Conservation (phyloP, 2,329 filamentous ascomycete species). For the Chaetomium sp. region DNA sequence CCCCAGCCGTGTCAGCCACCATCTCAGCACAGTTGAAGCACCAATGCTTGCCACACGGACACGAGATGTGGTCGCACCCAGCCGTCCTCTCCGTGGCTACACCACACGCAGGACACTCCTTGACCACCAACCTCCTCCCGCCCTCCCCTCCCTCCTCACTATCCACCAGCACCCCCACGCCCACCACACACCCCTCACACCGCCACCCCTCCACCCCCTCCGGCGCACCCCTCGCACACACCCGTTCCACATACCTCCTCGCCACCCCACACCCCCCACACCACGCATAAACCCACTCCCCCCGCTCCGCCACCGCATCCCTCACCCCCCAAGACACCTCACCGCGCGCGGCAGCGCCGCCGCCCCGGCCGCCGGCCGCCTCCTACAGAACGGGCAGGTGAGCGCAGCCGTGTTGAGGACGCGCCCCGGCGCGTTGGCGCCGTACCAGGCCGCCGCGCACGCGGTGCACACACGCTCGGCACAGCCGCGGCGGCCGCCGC, state of each 20-base stretch:
- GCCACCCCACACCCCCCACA: conserved; percentile 49
- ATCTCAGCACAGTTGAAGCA: conserved; percentile 50
- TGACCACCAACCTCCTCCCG: conserved; percentile 39
- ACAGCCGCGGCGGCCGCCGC: conserved; percentile 49
- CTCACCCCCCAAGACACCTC: conserved; percentile 42
- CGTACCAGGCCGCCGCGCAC: conserved; percentile 51
- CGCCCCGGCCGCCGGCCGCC: conserved; percentile 44
- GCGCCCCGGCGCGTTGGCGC: conserved; percentile 46
- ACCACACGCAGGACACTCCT: conserved; percentile 47
- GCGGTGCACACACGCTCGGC: conserved; percentile 46
- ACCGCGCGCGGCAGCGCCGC: conserved; percentile 40
- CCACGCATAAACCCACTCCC: conserved; percentile 52
- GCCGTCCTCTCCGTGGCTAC: conserved; percentile 46
- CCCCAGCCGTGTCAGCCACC: conserved; percentile 21
- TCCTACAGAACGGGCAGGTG: conserved; percentile 53
- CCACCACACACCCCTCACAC: conserved; percentile 45
- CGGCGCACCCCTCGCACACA: conserved; percentile 47
- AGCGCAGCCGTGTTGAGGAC: conserved; percentile 53
- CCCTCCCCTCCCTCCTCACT: conserved; percentile 40
- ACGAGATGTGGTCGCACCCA: conserved; percentile 53
- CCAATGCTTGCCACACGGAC: conserved; percentile 48
- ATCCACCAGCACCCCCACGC: conserved; percentile 46
- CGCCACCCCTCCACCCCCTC: conserved; percentile 44
- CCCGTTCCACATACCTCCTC: conserved; percentile 46
- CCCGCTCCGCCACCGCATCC: conserved; percentile 45